phyloP scores from a whole-genome alignment of 192 early-diverging fungal genomes.

The Backusella australiensis region DNA sequence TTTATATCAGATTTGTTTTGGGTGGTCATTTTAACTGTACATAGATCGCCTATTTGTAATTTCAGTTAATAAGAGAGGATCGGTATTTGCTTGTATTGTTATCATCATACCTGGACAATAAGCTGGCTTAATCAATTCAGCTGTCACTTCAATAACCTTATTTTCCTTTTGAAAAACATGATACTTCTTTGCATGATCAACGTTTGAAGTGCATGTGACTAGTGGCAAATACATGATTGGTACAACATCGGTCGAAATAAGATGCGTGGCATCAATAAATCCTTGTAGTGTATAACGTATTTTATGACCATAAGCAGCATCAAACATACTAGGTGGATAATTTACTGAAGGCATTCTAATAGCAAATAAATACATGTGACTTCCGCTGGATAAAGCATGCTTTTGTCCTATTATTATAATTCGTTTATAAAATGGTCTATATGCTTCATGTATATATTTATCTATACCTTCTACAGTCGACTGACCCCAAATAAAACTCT shows the following conservation, averaged over 20 bases:
- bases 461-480: background rate
- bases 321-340: conserved; percentile 29
- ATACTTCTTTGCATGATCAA: background rate
- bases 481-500: conserved; percentile 17
- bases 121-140: conserved; percentile 20
- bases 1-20: conserved; percentile 14
- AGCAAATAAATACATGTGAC: conserved; percentile 36
- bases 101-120: conserved; percentile 30
- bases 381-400: conserved; percentile 12
- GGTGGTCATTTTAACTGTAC: conserved; percentile 8
- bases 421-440: background rate
- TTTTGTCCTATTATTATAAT: background rate
- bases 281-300: conserved; percentile 30
- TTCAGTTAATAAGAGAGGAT: background rate
- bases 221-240: conserved; percentile 31
- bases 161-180: background rate
- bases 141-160: conserved; percentile 12
- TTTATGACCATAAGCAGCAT: conserved; percentile 13
- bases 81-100: background rate
- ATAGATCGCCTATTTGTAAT: conserved; percentile 7
- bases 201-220: background rate
- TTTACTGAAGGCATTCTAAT: conserved; percentile 31
- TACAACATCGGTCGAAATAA: background rate
- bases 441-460: background rate
- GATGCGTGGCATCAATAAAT: conserved; percentile 9